Percentiles rank a stretch among this genome's conserved stretches.
phyloP scores from a whole-genome alignment of 108 stramenopile species.

The Nannochloropsis oceanica region DNA sequence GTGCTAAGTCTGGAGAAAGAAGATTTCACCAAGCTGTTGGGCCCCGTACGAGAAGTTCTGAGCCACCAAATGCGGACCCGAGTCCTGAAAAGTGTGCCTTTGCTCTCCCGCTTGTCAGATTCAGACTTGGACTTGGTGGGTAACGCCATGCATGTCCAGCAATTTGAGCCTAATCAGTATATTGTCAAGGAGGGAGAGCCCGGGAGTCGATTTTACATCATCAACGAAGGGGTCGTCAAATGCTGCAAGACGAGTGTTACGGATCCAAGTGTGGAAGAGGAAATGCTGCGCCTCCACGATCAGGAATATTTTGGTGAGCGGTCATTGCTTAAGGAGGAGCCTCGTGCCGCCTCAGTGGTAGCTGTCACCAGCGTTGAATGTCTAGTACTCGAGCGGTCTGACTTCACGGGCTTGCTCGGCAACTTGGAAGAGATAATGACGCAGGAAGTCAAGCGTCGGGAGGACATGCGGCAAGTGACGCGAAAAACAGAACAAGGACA shows the following conservation, averaged over 20 bases:
- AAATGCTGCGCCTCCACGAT: slow-evolving; percentile 26
- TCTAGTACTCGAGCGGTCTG: slow-evolving; percentile 27
- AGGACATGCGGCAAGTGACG: not conserved
- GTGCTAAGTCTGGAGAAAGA: slow-evolving; percentile 27
- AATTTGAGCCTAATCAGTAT: slow-evolving; percentile 14
- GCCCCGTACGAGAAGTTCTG: slow-evolving; percentile 37
- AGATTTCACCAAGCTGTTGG: slow-evolving; percentile 40
- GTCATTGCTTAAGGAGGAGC: slow-evolving; percentile 33
- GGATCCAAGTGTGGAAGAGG: slow-evolving; percentile 3
- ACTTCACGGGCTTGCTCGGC: slow-evolving; percentile 23
- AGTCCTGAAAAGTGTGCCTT: slow-evolving; percentile 39
- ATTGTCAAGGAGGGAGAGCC: slow-evolving; percentile 41
- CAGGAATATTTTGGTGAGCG: slow-evolving; percentile 35
- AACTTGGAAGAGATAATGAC: slow-evolving; percentile 6
- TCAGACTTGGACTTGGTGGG: slow-evolving; percentile 29
- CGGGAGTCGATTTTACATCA: slow-evolving; percentile 45
- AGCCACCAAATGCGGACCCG: slow-evolving; percentile 41
- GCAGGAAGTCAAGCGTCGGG: slow-evolving; percentile 17
- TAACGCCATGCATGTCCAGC: slow-evolving; percentile 23
- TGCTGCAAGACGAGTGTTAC: not conserved
- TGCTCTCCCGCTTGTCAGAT: slow-evolving; percentile 38
- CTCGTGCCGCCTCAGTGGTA: slow-evolving; percentile 21
- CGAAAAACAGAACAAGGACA: not conserved
- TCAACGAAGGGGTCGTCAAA: slow-evolving; percentile 44
- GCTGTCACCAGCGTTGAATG: slow-evolving; percentile 24